A percentile compares a stretch with the other conserved stretches of the same genome.
Conservation (phyloP, 2,329 filamentous ascomycete species). For the Bipolaris sorokiniana region DNA sequence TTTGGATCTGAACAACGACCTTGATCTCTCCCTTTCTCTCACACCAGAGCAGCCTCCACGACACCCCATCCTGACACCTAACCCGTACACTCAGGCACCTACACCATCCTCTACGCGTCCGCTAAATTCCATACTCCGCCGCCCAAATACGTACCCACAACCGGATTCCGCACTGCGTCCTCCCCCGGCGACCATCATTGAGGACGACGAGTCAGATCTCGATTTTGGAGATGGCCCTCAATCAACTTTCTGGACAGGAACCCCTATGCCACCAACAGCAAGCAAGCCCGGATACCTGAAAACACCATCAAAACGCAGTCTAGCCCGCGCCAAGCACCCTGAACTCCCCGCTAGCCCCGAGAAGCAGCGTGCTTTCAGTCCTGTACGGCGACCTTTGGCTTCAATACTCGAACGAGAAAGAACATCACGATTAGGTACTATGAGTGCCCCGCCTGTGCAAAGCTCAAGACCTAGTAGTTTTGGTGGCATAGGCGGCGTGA, state of each 20-base stretch:
- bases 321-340: constrained; percentile 43
- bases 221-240: constrained; percentile 15
- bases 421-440: constrained; percentile 20
- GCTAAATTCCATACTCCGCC: constrained; percentile 15
- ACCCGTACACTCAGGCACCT: constrained; percentile 5
- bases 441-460: constrained; percentile 42
- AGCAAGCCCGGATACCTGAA: constrained; percentile 51
- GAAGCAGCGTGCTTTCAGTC: constrained; percentile 21
- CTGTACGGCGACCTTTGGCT: constrained; percentile 6
- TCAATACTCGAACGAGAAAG: constrained; percentile 3
- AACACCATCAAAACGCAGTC: constrained; percentile 53
- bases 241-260: constrained; percentile 38
- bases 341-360: constrained; percentile 36
- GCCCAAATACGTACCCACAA: constrained; percentile 27
- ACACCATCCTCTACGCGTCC: constrained; percentile 11
- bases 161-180: constrained; percentile 20
- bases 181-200: constrained; percentile 27
- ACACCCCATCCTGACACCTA: constrained; percentile 3
- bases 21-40: constrained; percentile 40
- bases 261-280: constrained; percentile 24
- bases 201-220: constrained; percentile 23
- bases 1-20: constrained; percentile 33
- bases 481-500: constrained; percentile 27
- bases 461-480: constrained; percentile 3
- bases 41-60: constrained; percentile 27